Conservation (phyloP, 805 yeast species). For the Priceomyces medius region DNA sequence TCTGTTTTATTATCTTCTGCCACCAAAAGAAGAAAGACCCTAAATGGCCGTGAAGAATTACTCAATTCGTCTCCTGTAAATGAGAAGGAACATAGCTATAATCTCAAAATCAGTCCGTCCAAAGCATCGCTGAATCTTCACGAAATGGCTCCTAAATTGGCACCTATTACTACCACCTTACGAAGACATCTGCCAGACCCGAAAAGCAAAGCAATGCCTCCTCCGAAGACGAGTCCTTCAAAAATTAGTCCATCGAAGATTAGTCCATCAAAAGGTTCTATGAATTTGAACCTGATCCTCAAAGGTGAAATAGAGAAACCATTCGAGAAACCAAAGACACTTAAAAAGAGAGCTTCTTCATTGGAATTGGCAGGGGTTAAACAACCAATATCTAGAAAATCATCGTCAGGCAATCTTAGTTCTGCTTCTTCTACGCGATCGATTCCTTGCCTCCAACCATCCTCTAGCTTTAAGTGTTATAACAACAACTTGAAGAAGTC, state of each 20-base stretch:
- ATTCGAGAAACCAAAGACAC: not conserved
- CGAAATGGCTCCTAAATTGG: not conserved
- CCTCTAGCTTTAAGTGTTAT: conserved; percentile 10
- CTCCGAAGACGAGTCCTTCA: conserved; percentile 1
- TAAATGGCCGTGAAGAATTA: conserved; percentile 42
- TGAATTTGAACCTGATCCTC: conserved; percentile 34
- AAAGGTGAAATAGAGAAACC: conserved; percentile 9
- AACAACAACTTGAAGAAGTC: conserved; percentile 4
- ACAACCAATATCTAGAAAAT: conserved; percentile 10
- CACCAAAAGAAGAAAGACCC: conserved; percentile 37
- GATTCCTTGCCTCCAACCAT: conserved; percentile 12
- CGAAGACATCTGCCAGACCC: not conserved
- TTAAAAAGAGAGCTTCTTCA: conserved; percentile 25
- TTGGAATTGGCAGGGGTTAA: conserved; percentile 38
- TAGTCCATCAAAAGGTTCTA: conserved; percentile 42
- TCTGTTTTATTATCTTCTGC: conserved; percentile 11
- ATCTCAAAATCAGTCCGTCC: conserved; percentile 5
- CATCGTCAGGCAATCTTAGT: not conserved
- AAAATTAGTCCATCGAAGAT: conserved; percentile 25
- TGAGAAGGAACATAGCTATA: not conserved
- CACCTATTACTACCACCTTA: not conserved
- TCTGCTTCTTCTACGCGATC: not conserved
- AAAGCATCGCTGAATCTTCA: conserved; percentile 5
- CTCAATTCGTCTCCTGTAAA: conserved; percentile 6
- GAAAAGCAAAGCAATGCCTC: not conserved